Percentiles rank a stretch among this genome's conserved stretches.
phyloP scores from a whole-genome alignment of 306 rosid genomes.

The Sicyos baderoa region DNA sequence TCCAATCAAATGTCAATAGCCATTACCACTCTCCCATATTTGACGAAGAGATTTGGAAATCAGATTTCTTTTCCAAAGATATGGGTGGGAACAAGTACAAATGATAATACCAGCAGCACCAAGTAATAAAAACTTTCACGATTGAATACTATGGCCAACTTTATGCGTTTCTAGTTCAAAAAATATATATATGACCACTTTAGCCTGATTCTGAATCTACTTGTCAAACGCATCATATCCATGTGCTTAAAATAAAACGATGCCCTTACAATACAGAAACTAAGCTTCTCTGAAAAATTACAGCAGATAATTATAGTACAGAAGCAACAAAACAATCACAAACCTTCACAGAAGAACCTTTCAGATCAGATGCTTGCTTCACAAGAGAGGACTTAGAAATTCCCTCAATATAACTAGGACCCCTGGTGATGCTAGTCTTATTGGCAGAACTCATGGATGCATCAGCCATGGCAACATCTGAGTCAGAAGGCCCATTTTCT shows the following conservation, averaged over 20 bases:
- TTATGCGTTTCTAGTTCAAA: too few species aligned
- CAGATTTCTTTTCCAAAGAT: too few species aligned
- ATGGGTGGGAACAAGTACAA: too few species aligned
- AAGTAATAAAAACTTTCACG: too few species aligned
- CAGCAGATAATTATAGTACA: background rate
- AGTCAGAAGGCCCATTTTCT: conserved; percentile 87
- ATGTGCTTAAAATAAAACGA: background rate
- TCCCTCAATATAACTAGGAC: conserved; percentile 84
- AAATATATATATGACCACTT: too few species aligned
- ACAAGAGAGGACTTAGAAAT: conserved; percentile 80
- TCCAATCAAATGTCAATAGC: background rate
- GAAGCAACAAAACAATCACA: conserved; percentile 22
- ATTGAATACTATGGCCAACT: too few species aligned
- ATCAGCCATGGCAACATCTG: conserved; percentile 92
- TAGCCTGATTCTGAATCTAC: background rate
- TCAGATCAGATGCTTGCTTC: conserved; percentile 76
- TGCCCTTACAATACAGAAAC: background rate
- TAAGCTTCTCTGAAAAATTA: background rate
- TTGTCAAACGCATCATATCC: background rate
- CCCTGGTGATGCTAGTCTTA: conserved; percentile 48
- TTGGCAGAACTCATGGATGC: conserved; percentile 51
- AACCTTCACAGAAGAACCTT: conserved; percentile 89
- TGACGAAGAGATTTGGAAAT: too few species aligned
- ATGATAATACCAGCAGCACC: too few species aligned
- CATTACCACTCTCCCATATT: too few species aligned